phyloP scores from a whole-genome alignment of 257 asterid genomes.

The Verbascum thapsus region DNA sequence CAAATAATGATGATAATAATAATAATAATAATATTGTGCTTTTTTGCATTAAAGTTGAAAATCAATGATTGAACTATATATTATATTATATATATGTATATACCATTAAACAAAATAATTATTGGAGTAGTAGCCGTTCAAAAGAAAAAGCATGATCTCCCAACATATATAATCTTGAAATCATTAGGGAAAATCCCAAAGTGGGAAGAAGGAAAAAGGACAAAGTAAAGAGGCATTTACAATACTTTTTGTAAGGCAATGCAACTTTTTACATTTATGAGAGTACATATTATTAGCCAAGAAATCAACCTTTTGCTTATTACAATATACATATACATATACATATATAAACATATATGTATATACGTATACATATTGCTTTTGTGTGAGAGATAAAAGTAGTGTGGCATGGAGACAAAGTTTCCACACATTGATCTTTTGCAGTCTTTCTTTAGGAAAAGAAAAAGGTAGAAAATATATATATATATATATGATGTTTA shows the following conservation, averaged over 20 bases:
- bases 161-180: conserved; percentile 59
- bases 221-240: conserved; percentile 53
- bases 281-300: conserved; percentile 36
- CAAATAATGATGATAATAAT: no score
- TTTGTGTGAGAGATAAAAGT: conserved; percentile 38
- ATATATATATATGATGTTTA: no score
- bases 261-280: conserved; percentile 55
- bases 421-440: conserved; percentile 77
- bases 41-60: not conserved
- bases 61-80: conserved; percentile 50
- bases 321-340: conserved; percentile 2
- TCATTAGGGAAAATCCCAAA: conserved; percentile 45
- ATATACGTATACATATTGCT: not conserved
- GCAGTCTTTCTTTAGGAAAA: conserved; percentile 64
- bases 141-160: conserved; percentile 46
- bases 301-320: conserved; percentile 34
- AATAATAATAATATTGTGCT: no score
- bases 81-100: conserved; percentile 3
- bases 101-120: conserved; percentile 35
- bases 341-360: not conserved
- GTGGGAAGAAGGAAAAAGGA: conserved; percentile 25
- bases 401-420: conserved; percentile 72
- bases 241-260: conserved; percentile 61
- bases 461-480: conserved; percentile 42
- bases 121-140: conserved; percentile 35